phyloP scores from a whole-genome alignment of 2,329 filamentous ascomycete genomes.

The Monosporascus sp. region DNA sequence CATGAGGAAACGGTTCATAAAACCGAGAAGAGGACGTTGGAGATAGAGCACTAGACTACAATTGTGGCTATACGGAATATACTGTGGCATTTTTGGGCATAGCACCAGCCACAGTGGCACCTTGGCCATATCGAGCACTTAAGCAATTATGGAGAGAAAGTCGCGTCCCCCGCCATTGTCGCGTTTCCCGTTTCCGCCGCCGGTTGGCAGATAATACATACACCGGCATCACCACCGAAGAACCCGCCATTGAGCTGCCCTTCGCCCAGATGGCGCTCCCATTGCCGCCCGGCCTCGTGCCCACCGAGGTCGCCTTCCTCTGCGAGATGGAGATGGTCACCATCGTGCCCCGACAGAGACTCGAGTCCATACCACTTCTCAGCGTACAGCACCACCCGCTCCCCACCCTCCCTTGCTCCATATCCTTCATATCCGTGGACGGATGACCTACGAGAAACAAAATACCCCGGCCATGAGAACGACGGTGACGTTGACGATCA shows the following conservation, averaged over 20 bases:
- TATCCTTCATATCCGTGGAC: conserved; percentile 7
- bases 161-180: not conserved
- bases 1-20: too few species aligned
- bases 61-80: too few species aligned
- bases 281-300: conserved; percentile 54
- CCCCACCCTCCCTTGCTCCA: conserved; percentile 14
- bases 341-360: conserved; percentile 81
- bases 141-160: not conserved
- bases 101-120: too few species aligned
- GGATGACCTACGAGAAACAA: too few species aligned
- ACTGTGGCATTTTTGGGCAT: too few species aligned
- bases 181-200: not conserved
- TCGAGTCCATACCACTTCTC: conserved; percentile 80
- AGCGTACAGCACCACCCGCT: conserved; percentile 55
- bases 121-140: too few species aligned
- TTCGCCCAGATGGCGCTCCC: conserved; percentile 22
- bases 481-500: too few species aligned
- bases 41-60: too few species aligned
- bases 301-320: conserved; percentile 85
- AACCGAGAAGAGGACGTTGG: too few species aligned
- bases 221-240: not conserved
- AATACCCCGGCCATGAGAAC: too few species aligned
- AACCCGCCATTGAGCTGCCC: conserved; percentile 4
- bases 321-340: conserved; percentile 98
- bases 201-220: not conserved